These are phyloP conservation scores for Berberis thunbergii DNA, from an alignment of 164 flowering plant species.

Conservation along the genomic window DNA sequence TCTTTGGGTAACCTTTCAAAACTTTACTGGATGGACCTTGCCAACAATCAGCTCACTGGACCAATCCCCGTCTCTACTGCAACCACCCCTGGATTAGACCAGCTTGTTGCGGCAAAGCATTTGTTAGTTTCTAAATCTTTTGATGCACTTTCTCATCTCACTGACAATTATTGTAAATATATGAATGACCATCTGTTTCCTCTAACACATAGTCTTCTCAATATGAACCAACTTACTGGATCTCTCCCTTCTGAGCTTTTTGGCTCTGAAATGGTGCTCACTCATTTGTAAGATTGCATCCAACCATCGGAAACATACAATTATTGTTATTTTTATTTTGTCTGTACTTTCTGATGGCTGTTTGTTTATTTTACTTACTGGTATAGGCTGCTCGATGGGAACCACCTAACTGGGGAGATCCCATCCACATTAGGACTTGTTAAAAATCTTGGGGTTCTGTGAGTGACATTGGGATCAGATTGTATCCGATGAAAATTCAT, in stretches of 20 bases:
- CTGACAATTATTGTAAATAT: background rate
- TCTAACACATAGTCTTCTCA: slow-evolving; percentile 74
- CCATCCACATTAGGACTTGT: slow-evolving; percentile 61
- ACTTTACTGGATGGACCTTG: slow-evolving; percentile 85
- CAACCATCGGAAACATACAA: background rate
- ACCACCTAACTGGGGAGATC: slow-evolving; percentile 52
- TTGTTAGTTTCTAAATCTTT: slow-evolving; percentile 42
- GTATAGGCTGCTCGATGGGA: slow-evolving; percentile 75
- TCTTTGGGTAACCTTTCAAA: slow-evolving; percentile 70
- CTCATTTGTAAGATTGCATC: slow-evolving; percentile 64
- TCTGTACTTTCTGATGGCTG: background rate
- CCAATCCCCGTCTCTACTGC: slow-evolving; percentile 58
- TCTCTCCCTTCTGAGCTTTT: slow-evolving; percentile 59
- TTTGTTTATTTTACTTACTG: background rate
- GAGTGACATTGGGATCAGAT: slow-evolving; percentile 29
- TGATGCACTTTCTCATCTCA: background rate
- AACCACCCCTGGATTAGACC: slow-evolving; percentile 63
- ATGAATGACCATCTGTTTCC: background rate
- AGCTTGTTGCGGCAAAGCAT: slow-evolving; percentile 65
- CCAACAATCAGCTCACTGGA: slow-evolving; percentile 81
- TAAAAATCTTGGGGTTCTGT: slow-evolving; percentile 89
- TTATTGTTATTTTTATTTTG: background rate
- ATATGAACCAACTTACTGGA: slow-evolving; percentile 80
- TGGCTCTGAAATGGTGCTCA: slow-evolving; percentile 59
- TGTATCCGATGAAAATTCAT: background rate